Evolutionary conservation across 2,329 filamentous ascomycete species (phyloP), one percentile per base, ranked within the genome.

Genomic region (Ceratocystis destructans): DNA sequence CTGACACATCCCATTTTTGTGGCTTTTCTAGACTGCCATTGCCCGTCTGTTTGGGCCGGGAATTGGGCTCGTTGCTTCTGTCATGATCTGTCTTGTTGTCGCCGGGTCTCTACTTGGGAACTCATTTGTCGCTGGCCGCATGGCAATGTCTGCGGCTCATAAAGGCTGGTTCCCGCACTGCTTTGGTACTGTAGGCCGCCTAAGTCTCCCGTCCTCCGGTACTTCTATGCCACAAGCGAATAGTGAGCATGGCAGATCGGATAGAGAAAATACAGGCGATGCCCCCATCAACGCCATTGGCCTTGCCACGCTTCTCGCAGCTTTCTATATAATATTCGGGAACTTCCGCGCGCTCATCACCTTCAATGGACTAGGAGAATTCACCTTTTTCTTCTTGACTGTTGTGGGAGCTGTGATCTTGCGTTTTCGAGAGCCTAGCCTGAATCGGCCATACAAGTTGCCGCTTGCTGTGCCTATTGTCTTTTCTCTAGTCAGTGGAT

Each of bases 361-460:
- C 0, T 84, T 84, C 69, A 83, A 83, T 64, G 82, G 82, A 0
- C 73, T 84, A 3, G 82, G 80, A 15, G 82, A 84, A 70, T 86
- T 83, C 71, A 80, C 83, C 0, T 87, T 86, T 73, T 86, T 86
- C 74, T 84, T 86, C 70, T 76, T 85, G 37, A 83, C 83, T 0
- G 83, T 86, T 0, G 70, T 85, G 0, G 84, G 83, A 0, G 79
- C 82, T 1, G 75, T 86, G 8, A 74, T 85, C 17, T 73, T 87
- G 55, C 79, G 84, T 12, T 78, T 78, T 66, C 78, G 81, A 1
- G 82, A 86, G 71, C 84, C 83, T 0, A 72, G 74, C 0, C 74
- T 87, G 2, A 70, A 75, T 0, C 73, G 84, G 10, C 83, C 84
- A 0, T 87, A 86, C 70, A 81, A 80, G 71, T 80, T 83, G 0